Evolutionary conservation across 1,284 basidiomycete genomes (phyloP), one percentile per base, ranked within the genome.

Genomic region (Cryptococcus sp.): DNA sequence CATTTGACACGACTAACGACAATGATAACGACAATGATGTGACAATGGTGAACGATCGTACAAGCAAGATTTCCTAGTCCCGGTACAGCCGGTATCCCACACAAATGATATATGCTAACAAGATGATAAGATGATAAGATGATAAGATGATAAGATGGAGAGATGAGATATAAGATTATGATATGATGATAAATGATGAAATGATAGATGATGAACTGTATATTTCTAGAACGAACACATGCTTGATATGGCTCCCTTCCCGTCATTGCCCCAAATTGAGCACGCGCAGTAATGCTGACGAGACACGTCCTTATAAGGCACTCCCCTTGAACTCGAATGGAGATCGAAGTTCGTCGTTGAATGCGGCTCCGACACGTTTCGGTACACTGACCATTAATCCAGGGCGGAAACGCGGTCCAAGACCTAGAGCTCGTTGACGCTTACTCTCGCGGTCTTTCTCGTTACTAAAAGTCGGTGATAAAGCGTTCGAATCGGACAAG

Each of bases 241-340:
- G 42, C n/a, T 19, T 45, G 42, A 45, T n/a, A 8, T 10, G 3
- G 42, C n/a, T 45, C 8, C 8, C 8, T 5, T 22, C 5, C 42
- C 22, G n/a, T 13, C 5, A 43, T 5, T 6, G 5, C 41, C 41
- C 13, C 13, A 6, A 20, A 43, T 4, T 4, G 16, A 6, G 17
- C 17, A 13, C 41, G 6, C 2, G 13, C 42, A 4, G 16, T 19
- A 6, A 45, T 8, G n/a, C 8, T 15, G 42, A n/a, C 42, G 42
- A n/a, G 42, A 45, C 1, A n/a, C 25, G 7, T 16, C 5, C 23
- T 47, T 20, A 54, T 16, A 57, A 57, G 1, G 39, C 48, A 35
- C 30, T 35, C 45, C 49, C 45, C 48, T 66, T 66, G 40, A 60
- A 60, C 41, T 66, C 64, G 39, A 66, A 66, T 7, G 61, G 63